Evolutionary conservation across 106 monocot species (phyloP), one percentile per base, ranked within the genome.

Genomic region (Allium fistulosum): DNA sequence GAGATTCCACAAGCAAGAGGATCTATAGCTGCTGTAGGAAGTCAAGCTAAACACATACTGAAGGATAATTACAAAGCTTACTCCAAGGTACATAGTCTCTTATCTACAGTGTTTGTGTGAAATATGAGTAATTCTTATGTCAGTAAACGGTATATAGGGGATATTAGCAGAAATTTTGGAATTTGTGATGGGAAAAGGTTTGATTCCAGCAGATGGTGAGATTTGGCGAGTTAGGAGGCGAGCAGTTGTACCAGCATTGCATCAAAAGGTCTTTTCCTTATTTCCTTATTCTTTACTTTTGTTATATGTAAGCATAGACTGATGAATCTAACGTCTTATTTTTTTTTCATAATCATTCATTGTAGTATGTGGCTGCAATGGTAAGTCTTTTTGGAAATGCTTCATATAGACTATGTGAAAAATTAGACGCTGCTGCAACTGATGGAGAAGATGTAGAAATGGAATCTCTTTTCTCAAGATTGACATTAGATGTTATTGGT

Each of bases 141-240:
- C 37, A 37, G 37, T 37, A 37, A 37, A 37, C 5, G 37, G 37
- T 37, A 13, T 67, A 46, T 72, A 93, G 97, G 97, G 97, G 17
- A 93, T 99, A 37, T 71, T 99, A 46, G 92, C 84, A 7, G 97
- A 99, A 51, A 92, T 92, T 67, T 76, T 99, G 46, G 90, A 99
- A 17, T 99, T 99, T 87, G 87, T 99, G 67, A 99, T 99, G 97
- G 97, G 97, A 6, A 90, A 74, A 62, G 97, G 97, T 46, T 90
- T 99, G 75, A 99, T 99, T 53, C 92, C 97, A 46, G 97, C 97
- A 47, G 92, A 99, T 53, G 84, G 79, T 16, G 92, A 90, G 69
- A 74, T 87, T 58, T 99, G 97, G 97, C 82, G 82, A n/a, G 80
- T 83, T 15, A 66, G 97, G 60, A 82, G 97, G 63, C 82, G 90